These are phyloP conservation scores for Ormosia emarginata DNA, from an alignment of 306 rosid species.

Conservation along the genomic window DNA sequence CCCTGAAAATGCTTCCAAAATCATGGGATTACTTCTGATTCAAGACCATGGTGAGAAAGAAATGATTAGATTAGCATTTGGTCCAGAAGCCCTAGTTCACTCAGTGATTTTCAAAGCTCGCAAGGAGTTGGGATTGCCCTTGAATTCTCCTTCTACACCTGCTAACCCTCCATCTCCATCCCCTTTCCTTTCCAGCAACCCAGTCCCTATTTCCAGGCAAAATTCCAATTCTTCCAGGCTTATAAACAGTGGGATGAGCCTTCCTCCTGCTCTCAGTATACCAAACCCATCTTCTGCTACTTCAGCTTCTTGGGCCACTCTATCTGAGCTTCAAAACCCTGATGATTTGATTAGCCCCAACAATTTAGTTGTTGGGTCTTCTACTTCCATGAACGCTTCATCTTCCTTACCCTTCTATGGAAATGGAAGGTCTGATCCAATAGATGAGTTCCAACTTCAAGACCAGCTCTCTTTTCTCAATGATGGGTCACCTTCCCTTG, in stretches of 20 bases:
- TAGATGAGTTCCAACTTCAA: constrained; percentile 83
- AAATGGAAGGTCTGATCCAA: constrained; percentile 44
- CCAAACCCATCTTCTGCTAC: constrained; percentile 47
- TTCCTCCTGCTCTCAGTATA: constrained; percentile 48
- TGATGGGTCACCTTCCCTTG: constrained; percentile 51
- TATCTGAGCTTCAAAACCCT: constrained; percentile 51
- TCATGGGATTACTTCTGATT: constrained; percentile 88
- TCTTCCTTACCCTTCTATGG: constrained; percentile 54
- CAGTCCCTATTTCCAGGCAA: constrained; percentile 27
- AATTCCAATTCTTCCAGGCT: constrained; percentile 58
- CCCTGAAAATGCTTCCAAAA: constrained; percentile 97
- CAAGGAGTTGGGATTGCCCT: constrained; percentile 69
- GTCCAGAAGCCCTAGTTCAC: constrained; percentile 82
- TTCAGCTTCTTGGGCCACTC: constrained; percentile 52
- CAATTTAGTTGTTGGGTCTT: constrained; percentile 31
- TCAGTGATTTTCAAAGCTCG: constrained; percentile 75
- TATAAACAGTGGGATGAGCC: constrained; percentile 21
- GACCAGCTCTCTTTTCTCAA: constrained; percentile 92
- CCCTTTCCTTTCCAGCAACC: constrained; percentile 46
- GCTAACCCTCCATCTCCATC: constrained; percentile 71
- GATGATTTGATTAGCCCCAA: constrained; percentile 63
- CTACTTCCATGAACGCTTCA: constrained; percentile 39
- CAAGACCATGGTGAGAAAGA: constrained; percentile 98
- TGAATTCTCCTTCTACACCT: constrained; percentile 67
- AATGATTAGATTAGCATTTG: constrained; percentile 93